Evolutionary conservation across 805 yeast genomes (phyloP), one percentile per base, ranked within the genome.

Genomic region (Hanseniaspora valbyensis): DNA sequence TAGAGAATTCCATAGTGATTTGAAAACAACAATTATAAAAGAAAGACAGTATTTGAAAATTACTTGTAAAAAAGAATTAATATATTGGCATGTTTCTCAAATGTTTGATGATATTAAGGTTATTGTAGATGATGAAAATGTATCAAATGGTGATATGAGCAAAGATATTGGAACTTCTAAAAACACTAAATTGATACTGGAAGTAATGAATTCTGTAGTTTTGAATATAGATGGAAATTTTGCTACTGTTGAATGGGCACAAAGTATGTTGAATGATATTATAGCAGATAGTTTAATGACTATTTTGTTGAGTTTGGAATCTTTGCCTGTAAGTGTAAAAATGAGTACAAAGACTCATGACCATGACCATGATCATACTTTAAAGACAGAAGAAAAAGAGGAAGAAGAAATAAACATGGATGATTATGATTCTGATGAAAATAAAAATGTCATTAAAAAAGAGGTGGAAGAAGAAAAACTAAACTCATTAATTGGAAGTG

Each of bases 241-340:
- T 9, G 80, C 84, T 5, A 74, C 82, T 0, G 80, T 90, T 13
- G 94, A 86, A 63, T 92, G 98, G 98, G 76, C 79, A 16, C 90
- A 94, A 57, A 89, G 88, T 53, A 70, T 85, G 52, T 77, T 88
- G 68, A 89, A 84, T 54, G 98, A 92, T 60, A 82, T 96, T 0
- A 77, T 92, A 55, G 98, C 98, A 0, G 99, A 92, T 61, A 81
- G 95, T 14, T 83, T 88, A 1, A 76, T 92, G 53, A 96, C 96
- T 0, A 87, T 92, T 34, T 65, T 92, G 29, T 74, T 90, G 66
- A 85, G 95, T 41, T 92, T 90, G 38, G 98, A 92, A 62, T 81
- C 95, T 0, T 80, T 95, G 0, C 96, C 96, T 10, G 95, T 96
- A 1, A 86, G 96, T 6, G 95, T 92, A 26, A 92, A 90, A 62